Base-by-base conservation (phyloP, 169 alveolate genomes). In the Prorocentrum cordatum region DNA sequence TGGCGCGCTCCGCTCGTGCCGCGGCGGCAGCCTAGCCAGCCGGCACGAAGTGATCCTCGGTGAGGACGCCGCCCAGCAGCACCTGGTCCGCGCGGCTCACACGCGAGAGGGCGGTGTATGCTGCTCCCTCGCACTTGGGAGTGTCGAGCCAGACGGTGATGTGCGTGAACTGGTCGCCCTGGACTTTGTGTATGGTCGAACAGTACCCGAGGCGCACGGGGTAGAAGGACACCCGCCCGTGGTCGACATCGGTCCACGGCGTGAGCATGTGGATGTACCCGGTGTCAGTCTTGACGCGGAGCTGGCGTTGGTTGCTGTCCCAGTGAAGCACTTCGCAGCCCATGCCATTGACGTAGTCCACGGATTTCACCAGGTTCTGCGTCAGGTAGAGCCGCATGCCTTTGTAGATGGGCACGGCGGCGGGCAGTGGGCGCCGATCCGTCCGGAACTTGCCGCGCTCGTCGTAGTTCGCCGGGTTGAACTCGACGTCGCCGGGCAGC, bases 401-500 rank as follows among this genome's bases (percentile, higher is more conserved):
- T 10, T 20, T 29, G 54, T 66, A 66, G 14, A 66, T 3, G 31
- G 26, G 22, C 75, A 66, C 16, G 12, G 5, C 54, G 18, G 32
- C 2, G 2, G 75, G 54, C 18, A 20, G 33, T 1, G 54, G 75
- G 16, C 18, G 24, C 20, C 75, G 54, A n/a, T 66, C 75, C n/a
- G 36, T 32, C n/a, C 18, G 31, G n/a, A 67, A n/a, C n/a, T n/a
- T n/a, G n/a, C n/a, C 14, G 31, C 77, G 58, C 31, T 3, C 54
- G 9, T 35, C 2, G 62, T 58, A 77, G 42, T 77, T 77, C 29
- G 6, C 61, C 9, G 87, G 73, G 62, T 58, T 54, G 87, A 73
- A 54, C 27, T 54, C 87, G 67, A 77, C 61, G 42, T 77, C 87
- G 2, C 42, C 87, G 2, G 36, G 29, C 39, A 77, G 36, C n/a